Base-by-base conservation (phyloP, 2,329 filamentous ascomycete species). In the Chaetomium strumarium region DNA sequence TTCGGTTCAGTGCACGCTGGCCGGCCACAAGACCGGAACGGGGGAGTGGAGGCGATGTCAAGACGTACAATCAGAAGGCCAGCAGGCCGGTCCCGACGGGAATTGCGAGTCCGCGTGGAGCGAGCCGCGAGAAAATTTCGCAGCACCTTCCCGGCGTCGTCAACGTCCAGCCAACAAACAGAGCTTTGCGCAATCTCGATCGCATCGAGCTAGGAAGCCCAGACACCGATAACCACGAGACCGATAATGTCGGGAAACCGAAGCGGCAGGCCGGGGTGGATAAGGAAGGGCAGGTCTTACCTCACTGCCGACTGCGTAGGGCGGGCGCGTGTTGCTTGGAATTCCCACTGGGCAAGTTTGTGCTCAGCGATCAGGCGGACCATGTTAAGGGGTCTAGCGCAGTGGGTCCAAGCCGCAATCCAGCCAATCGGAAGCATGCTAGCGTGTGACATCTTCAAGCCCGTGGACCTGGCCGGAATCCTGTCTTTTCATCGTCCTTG, bases 281-380 rank as follows among this genome's bases (percentile, higher is more conserved):
- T 62, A 63, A 62, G 59, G 55, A 62, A 63, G 60, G 52, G 55
- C 60, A 59, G 60, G 64, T 66, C 65, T 67, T 66, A 68, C 65
- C 66, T 68, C 66, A 64, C 64, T 62, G 53, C 59, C 57, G 53
- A 44, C 24, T 24, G 24, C 7, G 24, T 24, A 24, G 24, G 24
- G 24, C 24, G 24, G 24, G 24, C 55, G 61, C 57, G 62, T 51
- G 57, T 58, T 59, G 58, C 53, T 62, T 58, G 60, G 55, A 56
- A 60, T 58, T 61, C 24, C 55, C 58, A 57, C 59, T 60, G 59
- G 33, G 29, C 38, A 52, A 55, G 57, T 55, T 55, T 51, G 52
- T 58, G 47, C 54, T 56, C 24, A 24, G 24, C 24, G 24, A 24
- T 59, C 58, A 59, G 54, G 58, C 59, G 49, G 49, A 33, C 55